Evolutionary conservation across 352 stramenopile species (phyloP).

Genomic region (Pythium inflatum): DNA sequence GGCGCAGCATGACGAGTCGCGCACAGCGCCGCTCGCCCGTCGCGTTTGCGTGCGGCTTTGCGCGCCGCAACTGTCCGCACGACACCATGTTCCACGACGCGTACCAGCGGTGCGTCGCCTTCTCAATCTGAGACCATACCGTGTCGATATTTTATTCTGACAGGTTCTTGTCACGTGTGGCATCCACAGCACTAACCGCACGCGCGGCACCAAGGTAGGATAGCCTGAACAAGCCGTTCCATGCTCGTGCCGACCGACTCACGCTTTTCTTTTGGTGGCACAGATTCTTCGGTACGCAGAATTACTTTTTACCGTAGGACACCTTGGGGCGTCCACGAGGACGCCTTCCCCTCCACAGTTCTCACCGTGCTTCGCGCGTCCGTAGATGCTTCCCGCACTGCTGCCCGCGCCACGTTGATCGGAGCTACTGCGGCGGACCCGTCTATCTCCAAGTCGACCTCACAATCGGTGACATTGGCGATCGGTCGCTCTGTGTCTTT

Average conservation of each 20-base stretch:
- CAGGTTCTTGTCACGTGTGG: no score
- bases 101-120: neutral
- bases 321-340: no score
- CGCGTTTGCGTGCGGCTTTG: neutral
- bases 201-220: neutral
- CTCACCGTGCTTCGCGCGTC: conserved; percentile 9
- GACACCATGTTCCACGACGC: neutral
- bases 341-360: no score
- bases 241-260: no score
- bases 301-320: no score
- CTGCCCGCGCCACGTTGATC: conserved; percentile 42
- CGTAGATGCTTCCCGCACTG: conserved; percentile 50
- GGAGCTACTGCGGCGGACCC: conserved; percentile 50
- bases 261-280: no score
- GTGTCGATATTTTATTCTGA: no score
- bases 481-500: conserved; percentile 42
- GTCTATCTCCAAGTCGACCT: conserved; percentile 35
- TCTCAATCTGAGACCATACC: no score
- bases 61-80: neutral
- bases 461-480: conserved; percentile 20
- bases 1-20: no score
- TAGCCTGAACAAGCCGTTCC: no score
- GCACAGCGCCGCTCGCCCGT: no score
- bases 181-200: conserved; percentile 2
- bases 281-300: no score